These are phyloP conservation scores for Lagerstroemia speciosa DNA, from an alignment of 345 rosid genomes.

Conservation along the genomic window DNA sequence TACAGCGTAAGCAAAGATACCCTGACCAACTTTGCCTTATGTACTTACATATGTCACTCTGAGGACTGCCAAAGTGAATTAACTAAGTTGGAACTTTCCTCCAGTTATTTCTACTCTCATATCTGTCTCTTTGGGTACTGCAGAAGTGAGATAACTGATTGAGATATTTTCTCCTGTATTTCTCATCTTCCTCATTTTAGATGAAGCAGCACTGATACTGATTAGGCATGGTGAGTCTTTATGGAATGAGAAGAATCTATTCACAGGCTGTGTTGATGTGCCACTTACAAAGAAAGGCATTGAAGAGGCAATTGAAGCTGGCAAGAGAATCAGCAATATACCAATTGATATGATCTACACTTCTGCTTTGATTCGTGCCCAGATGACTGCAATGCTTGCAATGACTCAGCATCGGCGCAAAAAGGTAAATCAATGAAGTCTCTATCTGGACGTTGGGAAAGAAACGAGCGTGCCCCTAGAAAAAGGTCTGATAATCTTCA, in stretches of 20 bases:
- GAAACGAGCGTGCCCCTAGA: not conserved
- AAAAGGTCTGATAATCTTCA: not conserved
- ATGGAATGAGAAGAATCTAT: slow-evolving; percentile 97
- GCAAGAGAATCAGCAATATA: slow-evolving; percentile 87
- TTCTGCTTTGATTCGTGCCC: slow-evolving; percentile 87
- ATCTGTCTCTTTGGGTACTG: not conserved
- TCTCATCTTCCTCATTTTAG: slow-evolving; percentile 24
- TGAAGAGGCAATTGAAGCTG: slow-evolving; percentile 97
- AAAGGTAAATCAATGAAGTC: slow-evolving; percentile 40
- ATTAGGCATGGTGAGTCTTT: slow-evolving; percentile 95
- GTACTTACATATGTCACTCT: not conserved
- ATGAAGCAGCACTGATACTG: slow-evolving; percentile 78
- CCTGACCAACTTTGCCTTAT: no score
- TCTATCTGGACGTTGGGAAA: not conserved
- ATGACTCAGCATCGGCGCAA: slow-evolving; percentile 93
- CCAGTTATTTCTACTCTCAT: not conserved
- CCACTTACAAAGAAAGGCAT: slow-evolving; percentile 89
- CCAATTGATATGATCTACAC: slow-evolving; percentile 93
- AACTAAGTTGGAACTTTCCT: not conserved
- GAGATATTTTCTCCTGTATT: slow-evolving; percentile 1
- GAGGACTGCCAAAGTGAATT: not conserved
- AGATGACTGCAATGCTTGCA: slow-evolving; percentile 99
- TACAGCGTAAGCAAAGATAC: no score
- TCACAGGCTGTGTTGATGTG: slow-evolving; percentile 96
- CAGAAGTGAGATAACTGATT: not conserved